Evolutionary conservation across 2,329 filamentous ascomycete genomes (phyloP), one percentile per base, ranked within the genome.

Genomic region (Conoideocrella luteorostrata): DNA sequence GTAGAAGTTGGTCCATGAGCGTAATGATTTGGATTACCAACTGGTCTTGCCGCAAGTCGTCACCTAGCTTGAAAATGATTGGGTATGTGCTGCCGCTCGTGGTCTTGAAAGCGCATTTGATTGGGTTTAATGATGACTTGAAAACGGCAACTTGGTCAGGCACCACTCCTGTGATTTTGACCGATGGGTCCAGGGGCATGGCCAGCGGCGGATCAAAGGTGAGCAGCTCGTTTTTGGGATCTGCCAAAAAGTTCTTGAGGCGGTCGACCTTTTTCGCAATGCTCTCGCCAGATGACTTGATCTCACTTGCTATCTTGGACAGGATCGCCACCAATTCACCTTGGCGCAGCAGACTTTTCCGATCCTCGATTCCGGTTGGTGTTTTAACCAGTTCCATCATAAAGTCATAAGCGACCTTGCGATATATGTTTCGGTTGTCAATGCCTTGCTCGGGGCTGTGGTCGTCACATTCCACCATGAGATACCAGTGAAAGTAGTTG

Each of bases 391-490:
- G 71, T 62, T 93, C 87, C 5, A 79, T 73, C 89, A 97, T 95
- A 63, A 97, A 98, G 58, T 97, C 88, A 56, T 89, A 98, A 47
- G 93, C 90, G 7, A 98, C 87, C 55, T 91, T 89, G 22, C 87
- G 84, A 63, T 95, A 98, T 15, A 97, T 80, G 49, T 87, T 86
- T 36, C 87, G 84, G 58, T 91, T 85, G 45, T 83, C 80, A 4
- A 79, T 72, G 18, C 81, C 76, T 54, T 90, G 87, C 34, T 88
- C 84, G 4, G 81, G 80, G 51, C 85, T 89, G 47, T 75, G 72
- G 60, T 96, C 91, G 54, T 94, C 88, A 53, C 90, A 94, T 66
- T 98, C 94, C 2, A 98, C 93, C 82, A 96, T 96, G 3, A 98
- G 74, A 63, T 97, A 98, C 93, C 93, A 98, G 62, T 96, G 88